phyloP scores from a whole-genome alignment of 1,284 basidiomycete genomes.

The Pseudozyma hubeiensis region DNA sequence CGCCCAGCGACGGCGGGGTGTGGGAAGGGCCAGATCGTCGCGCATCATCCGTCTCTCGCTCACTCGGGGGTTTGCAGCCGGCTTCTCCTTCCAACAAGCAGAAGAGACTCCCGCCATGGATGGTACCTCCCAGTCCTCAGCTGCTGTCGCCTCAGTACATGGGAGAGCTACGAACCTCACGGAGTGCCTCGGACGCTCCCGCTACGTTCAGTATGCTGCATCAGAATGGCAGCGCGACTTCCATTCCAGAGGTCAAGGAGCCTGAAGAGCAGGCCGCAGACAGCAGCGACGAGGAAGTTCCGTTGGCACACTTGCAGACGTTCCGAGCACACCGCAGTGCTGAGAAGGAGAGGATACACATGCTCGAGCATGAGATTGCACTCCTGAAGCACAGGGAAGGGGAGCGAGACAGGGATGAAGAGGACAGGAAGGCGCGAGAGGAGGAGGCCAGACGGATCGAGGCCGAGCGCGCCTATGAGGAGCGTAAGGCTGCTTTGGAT shows the following conservation, averaged over 20 bases:
- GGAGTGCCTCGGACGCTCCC: constrained; percentile 14
- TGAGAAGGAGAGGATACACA: constrained; percentile 38
- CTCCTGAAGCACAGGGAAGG: constrained; percentile 25
- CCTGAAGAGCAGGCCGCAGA: constrained; percentile 13
- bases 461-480: constrained; percentile 21
- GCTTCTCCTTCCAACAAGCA: constrained; percentile 20
- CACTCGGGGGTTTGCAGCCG: constrained; percentile 6
- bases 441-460: constrained; percentile 36
- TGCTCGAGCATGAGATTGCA: constrained; percentile 40
- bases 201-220: constrained; percentile 11
- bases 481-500: constrained; percentile 28
- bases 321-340: constrained; percentile 33
- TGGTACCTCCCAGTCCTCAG: constrained; percentile 31
- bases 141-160: constrained; percentile 24
- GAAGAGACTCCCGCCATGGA: constrained; percentile 45
- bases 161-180: constrained; percentile 2
- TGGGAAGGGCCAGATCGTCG: constrained; percentile 21
- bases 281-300: constrained; percentile 58
- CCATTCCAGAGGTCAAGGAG: constrained; percentile 25
- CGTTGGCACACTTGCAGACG: constrained; percentile 43
- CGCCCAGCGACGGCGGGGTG: constrained; percentile 25
- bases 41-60: background rate
- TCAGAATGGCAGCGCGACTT: constrained; percentile 20
- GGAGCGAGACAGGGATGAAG: constrained; percentile 32
- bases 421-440: constrained; percentile 28